A percentile compares a stretch with the other conserved stretches of the same genome.
phyloP scores from a whole-genome alignment of 345 rosid species.

The Eucalyptus rudis region DNA sequence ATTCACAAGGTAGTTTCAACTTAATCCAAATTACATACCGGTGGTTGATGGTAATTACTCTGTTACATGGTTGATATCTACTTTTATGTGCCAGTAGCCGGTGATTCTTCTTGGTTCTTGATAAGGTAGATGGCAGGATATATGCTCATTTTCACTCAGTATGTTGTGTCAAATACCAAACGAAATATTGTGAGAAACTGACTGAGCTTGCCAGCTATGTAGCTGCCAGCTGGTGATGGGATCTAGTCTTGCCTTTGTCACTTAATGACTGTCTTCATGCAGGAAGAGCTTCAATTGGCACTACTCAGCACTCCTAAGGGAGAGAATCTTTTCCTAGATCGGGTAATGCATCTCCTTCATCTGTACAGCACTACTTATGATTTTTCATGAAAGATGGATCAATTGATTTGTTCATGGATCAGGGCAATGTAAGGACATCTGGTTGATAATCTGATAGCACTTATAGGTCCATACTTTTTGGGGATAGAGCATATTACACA shows the following conservation, averaged over 20 bases:
- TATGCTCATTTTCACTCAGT: neutral
- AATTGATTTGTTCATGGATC: neutral
- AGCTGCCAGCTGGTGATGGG: neutral
- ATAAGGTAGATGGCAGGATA: neutral
- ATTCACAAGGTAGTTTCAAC: conserved; percentile 53
- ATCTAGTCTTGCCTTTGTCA: neutral
- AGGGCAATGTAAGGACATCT: neutral
- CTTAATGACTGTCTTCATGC: neutral
- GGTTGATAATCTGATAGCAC: neutral
- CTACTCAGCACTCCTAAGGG: conserved; percentile 38
- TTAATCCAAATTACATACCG: neutral
- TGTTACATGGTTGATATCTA: neutral
- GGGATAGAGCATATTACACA: neutral
- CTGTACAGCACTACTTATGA: neutral
- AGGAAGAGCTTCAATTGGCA: conserved; percentile 91
- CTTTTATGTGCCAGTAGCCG: neutral
- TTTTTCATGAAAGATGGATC: neutral
- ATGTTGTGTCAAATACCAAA: neutral
- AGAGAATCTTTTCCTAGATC: conserved; percentile 79
- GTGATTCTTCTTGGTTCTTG: neutral
- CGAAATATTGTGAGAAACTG: neutral
- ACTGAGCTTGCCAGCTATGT: neutral
- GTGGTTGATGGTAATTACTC: neutral
- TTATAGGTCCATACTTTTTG: neutral
- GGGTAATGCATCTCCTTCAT: conserved; percentile 36